Evolutionary conservation across 768 basidiomycete species (phyloP), one percentile per base, ranked within the genome.

Genomic region (Suillus alpinus): DNA sequence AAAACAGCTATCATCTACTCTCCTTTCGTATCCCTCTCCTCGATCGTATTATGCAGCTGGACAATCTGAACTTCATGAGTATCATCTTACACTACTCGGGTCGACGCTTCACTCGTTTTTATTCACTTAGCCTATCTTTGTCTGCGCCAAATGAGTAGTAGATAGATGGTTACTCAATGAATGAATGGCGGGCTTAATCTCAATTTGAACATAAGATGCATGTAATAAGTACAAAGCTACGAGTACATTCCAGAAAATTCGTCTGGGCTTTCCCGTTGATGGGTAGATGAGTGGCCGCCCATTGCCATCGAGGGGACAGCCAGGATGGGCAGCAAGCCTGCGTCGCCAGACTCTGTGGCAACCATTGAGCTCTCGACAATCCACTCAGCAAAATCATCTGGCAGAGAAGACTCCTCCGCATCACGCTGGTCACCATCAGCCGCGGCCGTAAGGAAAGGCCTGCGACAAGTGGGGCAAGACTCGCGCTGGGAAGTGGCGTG

Each of bases 381-480:
- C 65, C 69, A 72, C n/a, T 31, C 49, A 16, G 70, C 61, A 10
- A 55, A 67, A 44, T 26, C 57, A 16, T 61, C 59, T 32, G 62
- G 14, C 16, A 58, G 29, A 18, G 58, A 37, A 31, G 39, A 43
- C n/a, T 40, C 13, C 16, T 40, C 32, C 13, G 50, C 60, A 16
- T 63, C 66, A 16, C 55, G 65, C 58, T 62, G 68, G 31, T 64
- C 59, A 34, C 26, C n/a, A 55, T 36, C 9, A 40, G 14, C 64
- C 26, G 61, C 61, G 8, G 63, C 63, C 10, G 65, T 44, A n/a
- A 81, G 59, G 10, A 89, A 74, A 39, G 75, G 71, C 23, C 75
- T 76, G 51, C 88, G 85, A 70, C 88, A 89, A 59, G 83, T 79
- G 14, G 88, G 88, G 69, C 88, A 90, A 1, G 88, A 84, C 56